A percentile compares a stretch with the other conserved stretches of the same genome.
These are phyloP conservation scores for Cenchrus purpureus DNA, from an alignment of 176 grass and related monocot species.

Conservation along the genomic window DNA sequence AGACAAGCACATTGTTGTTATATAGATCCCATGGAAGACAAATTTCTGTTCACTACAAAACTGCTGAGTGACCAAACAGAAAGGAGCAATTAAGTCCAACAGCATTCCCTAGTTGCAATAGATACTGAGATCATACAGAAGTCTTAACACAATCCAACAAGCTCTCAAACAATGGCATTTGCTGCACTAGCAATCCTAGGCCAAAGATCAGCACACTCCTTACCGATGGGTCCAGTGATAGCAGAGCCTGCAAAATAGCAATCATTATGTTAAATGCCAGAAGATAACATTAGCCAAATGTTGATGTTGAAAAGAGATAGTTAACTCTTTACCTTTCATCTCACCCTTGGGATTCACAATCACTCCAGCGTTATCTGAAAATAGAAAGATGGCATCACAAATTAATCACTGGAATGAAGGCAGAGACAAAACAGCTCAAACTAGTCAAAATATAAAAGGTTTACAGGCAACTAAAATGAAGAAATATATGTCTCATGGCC, in stretches of 20 bases:
- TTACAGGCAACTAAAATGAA: neutral
- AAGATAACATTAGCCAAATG: neutral
- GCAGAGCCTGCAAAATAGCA: slow-evolving; percentile 46
- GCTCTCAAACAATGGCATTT: slow-evolving; percentile 62
- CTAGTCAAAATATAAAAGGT: neutral
- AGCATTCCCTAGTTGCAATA: neutral
- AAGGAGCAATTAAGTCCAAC: neutral
- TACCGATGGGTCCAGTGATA: slow-evolving; percentile 62
- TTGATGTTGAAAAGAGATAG: rapidly evolving
- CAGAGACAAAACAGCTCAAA: neutral
- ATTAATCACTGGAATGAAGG: neutral
- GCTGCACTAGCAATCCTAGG: slow-evolving; percentile 69
- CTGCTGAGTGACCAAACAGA: slow-evolving; percentile 5
- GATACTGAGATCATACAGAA: slow-evolving; percentile 18
- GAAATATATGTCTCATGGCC: slow-evolving; percentile 71
- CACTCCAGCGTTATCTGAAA: slow-evolving; percentile 67
- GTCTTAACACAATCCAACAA: slow-evolving; percentile 33
- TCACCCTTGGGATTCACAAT: slow-evolving; percentile 75
- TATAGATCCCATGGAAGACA: slow-evolving; percentile 1
- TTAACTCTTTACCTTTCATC: slow-evolving; percentile 48
- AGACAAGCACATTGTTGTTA: neutral
- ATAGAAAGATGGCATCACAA: neutral
- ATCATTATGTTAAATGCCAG: too few species aligned
- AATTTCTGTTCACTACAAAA: slow-evolving; percentile 39
- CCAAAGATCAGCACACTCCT: slow-evolving; percentile 73